These are phyloP conservation scores for Mortierella sp. DNA, from an alignment of 371 early-diverging fungal genomes.

Conservation along the genomic window DNA sequence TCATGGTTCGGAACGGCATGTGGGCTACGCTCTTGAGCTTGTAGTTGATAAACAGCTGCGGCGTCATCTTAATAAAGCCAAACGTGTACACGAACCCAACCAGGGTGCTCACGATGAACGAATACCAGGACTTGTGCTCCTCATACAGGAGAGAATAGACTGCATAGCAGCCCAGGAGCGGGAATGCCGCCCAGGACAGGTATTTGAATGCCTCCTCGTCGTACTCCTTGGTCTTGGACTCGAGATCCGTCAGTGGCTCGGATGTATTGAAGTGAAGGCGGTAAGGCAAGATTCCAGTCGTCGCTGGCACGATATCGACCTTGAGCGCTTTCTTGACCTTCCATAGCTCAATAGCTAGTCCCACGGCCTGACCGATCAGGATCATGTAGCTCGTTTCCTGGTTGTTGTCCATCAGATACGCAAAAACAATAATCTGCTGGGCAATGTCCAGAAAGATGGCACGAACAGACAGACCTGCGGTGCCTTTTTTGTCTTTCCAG, in stretches of 20 bases:
- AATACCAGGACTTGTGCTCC: constrained; percentile 94
- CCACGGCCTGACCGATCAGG: constrained; percentile 81
- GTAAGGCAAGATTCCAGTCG: constrained; percentile 45
- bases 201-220: constrained; percentile 93
- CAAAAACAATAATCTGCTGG: constrained; percentile 88
- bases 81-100: constrained; percentile 90
- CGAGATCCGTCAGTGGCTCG: constrained; percentile 68
- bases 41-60: constrained; percentile 94
- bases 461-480: constrained; percentile 89
- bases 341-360: constrained; percentile 91
- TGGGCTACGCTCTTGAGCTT: constrained; percentile 93
- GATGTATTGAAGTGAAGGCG: constrained; percentile 50
- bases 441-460: constrained; percentile 85
- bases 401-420: constrained; percentile 90
- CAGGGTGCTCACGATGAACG: constrained; percentile 85
- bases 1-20: constrained; percentile 94
- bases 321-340: constrained; percentile 84
- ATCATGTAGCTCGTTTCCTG: constrained; percentile 91
- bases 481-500: constrained; percentile 87
- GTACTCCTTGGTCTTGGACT: constrained; percentile 85
- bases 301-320: constrained; percentile 34
- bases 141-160: constrained; percentile 87
- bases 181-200: constrained; percentile 82
- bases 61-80: constrained; percentile 94
- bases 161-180: constrained; percentile 84